Base-by-base conservation (phyloP, 1,139 yeast genomes). In the Geotrichum europaeum region DNA sequence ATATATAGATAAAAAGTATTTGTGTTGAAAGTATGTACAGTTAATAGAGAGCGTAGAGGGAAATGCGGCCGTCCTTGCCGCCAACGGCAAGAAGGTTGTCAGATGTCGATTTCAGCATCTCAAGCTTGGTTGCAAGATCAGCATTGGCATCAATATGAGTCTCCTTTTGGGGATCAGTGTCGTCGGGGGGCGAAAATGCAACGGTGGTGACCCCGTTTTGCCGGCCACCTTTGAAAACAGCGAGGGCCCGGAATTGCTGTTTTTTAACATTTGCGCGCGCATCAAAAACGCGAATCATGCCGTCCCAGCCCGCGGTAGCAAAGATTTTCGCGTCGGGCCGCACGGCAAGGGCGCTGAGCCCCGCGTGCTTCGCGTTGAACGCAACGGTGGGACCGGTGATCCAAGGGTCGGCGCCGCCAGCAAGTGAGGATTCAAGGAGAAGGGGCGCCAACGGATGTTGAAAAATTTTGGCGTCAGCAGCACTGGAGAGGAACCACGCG, bases 241-340 rank as follows among this genome's bases (percentile, higher is more conserved):
- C 75, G 49, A 73, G 64, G 10, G 66, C 68, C 45, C 67, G 68
- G 58, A 71, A 53, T 9, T 32, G 45, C 49, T 57, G 53, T 30
- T 53, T 49, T 25, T 56, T 25, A 3, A 24, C 45, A 3, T 49
- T 40, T 1, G 24, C 55, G 10, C 51, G 28, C 4, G 57, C 53
- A 22, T 62, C 59, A 60, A 69, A 75, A 3, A 76, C 63, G 1
- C 78, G 70, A 4, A 75, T 72, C 58, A 64, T 66, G 7, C 77
- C 76, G 55, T 76, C 79, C 79, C 79, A 76, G 18, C 78, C 77
- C 1, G 76, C 75, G 1, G 73, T 70, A 7, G 73, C 73, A 49
- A 70, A 61, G 4, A 73, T 57, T 24, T 67, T 65, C 13, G 69
- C 72, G 32, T 75, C 77, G 2, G 64, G 61, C 22, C 76, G 68